Conservation (phyloP, 2,329 filamentous ascomycete species). For the Exophiala xenobiotica region DNA sequence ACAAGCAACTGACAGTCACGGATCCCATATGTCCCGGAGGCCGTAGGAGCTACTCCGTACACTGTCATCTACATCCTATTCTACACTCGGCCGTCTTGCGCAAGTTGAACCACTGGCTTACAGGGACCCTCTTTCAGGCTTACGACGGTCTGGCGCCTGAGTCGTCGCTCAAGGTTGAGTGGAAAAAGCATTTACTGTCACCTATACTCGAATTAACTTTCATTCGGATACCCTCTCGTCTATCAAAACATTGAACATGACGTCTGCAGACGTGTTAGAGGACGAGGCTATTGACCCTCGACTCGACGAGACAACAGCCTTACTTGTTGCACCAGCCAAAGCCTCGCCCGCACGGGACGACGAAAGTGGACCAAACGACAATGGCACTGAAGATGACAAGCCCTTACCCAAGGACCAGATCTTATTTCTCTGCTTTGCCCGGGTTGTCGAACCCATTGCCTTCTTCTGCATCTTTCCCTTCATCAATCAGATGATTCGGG, state of each 20-base stretch:
- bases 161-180: too few species aligned
- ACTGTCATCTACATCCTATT: too few species aligned
- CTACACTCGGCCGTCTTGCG: too few species aligned
- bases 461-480: constrained; percentile 83
- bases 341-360: not conserved
- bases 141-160: not conserved
- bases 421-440: constrained; percentile 69
- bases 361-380: constrained; percentile 1
- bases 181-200: too few species aligned
- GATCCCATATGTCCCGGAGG: too few species aligned
- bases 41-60: too few species aligned
- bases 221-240: not conserved
- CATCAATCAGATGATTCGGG: constrained; percentile 72
- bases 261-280: constrained; percentile 12
- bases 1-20: too few species aligned
- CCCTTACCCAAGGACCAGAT: constrained; percentile 66
- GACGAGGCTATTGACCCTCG: constrained; percentile 8
- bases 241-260: constrained; percentile 4
- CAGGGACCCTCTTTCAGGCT: too few species aligned
- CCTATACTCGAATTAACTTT: too few species aligned
- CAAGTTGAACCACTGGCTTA: too few species aligned
- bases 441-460: constrained; percentile 72
- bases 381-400: constrained; percentile 18
- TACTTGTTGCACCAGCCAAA: constrained; percentile 14
- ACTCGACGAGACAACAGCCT: constrained; percentile 24